Conservation (phyloP, 2,329 filamentous ascomycete species). For the Huntiella bhutanensis region DNA sequence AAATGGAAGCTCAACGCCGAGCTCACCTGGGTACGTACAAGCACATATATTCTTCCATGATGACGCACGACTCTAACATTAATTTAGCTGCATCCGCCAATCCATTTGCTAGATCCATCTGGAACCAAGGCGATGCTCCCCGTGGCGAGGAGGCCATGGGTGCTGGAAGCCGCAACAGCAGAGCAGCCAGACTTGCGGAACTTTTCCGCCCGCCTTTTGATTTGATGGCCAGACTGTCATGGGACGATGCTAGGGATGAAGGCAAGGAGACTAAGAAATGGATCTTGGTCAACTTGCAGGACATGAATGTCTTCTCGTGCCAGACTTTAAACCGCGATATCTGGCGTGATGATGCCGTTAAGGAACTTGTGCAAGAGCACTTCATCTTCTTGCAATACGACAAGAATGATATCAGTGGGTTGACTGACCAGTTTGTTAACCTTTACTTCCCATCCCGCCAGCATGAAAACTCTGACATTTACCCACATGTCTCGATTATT, state of each 20-base stretch:
- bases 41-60: neutral
- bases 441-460: constrained; percentile 63
- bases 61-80: neutral
- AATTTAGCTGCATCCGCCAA: constrained; percentile 14
- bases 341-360: constrained; percentile 73
- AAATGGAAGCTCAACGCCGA: constrained; percentile 7
- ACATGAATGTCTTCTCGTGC: constrained; percentile 83
- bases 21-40: constrained; percentile 5
- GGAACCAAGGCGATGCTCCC: constrained; percentile 16
- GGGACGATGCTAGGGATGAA: constrained; percentile 66
- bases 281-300: constrained; percentile 90
- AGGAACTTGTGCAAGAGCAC: constrained; percentile 68
- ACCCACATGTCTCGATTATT: constrained; percentile 88
- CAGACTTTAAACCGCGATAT: constrained; percentile 86
- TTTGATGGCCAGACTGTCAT: constrained; percentile 60
- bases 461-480: constrained; percentile 70
- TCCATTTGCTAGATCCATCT: constrained; percentile 23
- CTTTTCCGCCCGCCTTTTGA: constrained; percentile 87
- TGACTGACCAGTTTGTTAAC: constrained; percentile 62
- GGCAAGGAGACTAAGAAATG: constrained; percentile 84
- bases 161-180: constrained; percentile 23
- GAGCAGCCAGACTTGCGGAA: constrained; percentile 66
- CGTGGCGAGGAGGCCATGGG: neutral
- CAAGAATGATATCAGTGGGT: constrained; percentile 49
- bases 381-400: constrained; percentile 93